Evolutionary conservation across 2,329 filamentous ascomycete species (phyloP), one percentile per base, ranked within the genome.

Genomic region (Cercospora beticola): DNA sequence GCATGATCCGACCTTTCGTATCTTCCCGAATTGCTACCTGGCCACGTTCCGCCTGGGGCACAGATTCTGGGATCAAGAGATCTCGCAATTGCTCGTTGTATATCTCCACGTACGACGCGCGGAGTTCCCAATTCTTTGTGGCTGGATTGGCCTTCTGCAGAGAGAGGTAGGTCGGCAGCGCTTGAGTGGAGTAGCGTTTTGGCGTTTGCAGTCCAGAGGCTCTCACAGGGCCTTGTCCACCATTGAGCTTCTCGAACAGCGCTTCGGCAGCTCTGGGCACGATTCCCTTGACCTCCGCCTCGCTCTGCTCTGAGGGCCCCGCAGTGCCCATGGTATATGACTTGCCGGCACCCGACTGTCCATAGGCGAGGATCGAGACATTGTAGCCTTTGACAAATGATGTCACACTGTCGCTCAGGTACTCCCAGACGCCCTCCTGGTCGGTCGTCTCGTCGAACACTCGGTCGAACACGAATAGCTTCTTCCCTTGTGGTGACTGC

Each of bases 291-390:
- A 72, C 65, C 7, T 69, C 62, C 62, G 76, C 66, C 74, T 78
- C 70, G 64, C 66, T 67, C 69, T 78, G 76, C 76, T 97, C 94
- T 23, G 81, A 81, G 1, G 94, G 92, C 4, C 93, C 93, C 0
- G 94, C 93, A 0, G 95, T 99, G 67, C 95, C 95, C 95, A 99
- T 99, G 0, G 95, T 99, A 79, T 97, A 98, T 2, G 94, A 98
- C 82, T 99, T 99, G 74, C 95, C 95, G 10, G 95, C 93, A 66
- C 95, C 95, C 30, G 95, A 99, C 83, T 99, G 95, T 73, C 95
- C 95, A 77, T 99, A 99, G 59, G 95, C 95, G 75, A 99, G 84
- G 61, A 99, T 88, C 3, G 95, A 99, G 68, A 99, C 95, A 87
- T 99, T 99, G 86, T 98, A 99, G 65, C 95, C 95, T 78, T 97